These are phyloP conservation scores for Allantophomopsis lycopodina DNA, from an alignment of 2,329 filamentous ascomycete species.

Conservation along the genomic window DNA sequence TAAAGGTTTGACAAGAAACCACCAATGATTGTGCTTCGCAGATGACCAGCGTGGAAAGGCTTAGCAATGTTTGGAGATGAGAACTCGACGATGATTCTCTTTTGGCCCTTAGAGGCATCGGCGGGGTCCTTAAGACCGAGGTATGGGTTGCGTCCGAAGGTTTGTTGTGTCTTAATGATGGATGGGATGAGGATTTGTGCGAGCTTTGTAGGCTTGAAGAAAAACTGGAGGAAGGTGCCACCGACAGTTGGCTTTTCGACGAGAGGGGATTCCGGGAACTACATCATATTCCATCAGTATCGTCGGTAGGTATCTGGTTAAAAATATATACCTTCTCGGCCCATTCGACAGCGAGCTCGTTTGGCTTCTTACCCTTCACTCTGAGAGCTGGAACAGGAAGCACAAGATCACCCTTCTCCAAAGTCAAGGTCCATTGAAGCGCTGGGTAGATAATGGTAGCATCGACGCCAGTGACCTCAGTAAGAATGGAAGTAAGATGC, in stretches of 20 bases:
- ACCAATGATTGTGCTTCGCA: constrained; percentile 66
- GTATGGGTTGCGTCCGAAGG: constrained; percentile 51
- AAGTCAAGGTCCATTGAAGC: constrained; percentile 63
- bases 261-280: constrained; percentile 62
- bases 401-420: constrained; percentile 74
- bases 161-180: constrained; percentile 45
- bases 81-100: constrained; percentile 61
- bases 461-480: constrained; percentile 57
- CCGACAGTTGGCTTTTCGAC: constrained; percentile 55
- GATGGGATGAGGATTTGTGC: constrained; percentile 52
- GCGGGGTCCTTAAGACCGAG: constrained; percentile 46
- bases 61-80: constrained; percentile 81
- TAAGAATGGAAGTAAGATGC: constrained; percentile 57
- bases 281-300: constrained; percentile 1
- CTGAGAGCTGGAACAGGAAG: constrained; percentile 69
- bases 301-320: not conserved
- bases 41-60: constrained; percentile 63
- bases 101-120: constrained; percentile 34
- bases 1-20: constrained; percentile 61
- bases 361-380: constrained; percentile 56
- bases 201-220: constrained; percentile 59
- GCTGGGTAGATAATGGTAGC: constrained; percentile 58
- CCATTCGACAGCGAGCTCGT: constrained; percentile 48
- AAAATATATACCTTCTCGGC: constrained; percentile 34
- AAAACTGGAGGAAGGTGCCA: constrained; percentile 65